Conservation (phyloP, 495 filamentous ascomycete species). For the Talaromyces proteolyticus region DNA sequence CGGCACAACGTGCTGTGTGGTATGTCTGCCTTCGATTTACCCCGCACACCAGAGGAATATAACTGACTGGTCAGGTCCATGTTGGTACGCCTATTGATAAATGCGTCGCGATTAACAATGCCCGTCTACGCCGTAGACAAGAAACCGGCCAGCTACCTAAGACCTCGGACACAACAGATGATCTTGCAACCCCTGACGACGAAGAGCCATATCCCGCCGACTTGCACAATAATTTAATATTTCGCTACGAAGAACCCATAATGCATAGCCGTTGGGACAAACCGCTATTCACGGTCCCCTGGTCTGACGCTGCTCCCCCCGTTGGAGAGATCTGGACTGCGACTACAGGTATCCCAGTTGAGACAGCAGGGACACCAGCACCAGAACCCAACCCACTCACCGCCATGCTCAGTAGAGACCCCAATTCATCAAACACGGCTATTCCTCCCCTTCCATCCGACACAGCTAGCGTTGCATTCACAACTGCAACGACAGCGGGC, state of each 20-base stretch:
- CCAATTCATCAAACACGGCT: constrained; percentile 8
- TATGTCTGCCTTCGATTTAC: constrained; percentile 28
- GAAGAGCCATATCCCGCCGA: constrained; percentile 56
- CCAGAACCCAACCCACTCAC: constrained; percentile 10
- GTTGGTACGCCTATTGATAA: constrained; percentile 70
- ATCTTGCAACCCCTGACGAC: constrained; percentile 21
- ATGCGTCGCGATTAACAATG: constrained; percentile 47
- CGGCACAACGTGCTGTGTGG: constrained; percentile 73
- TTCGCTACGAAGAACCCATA: constrained; percentile 94
- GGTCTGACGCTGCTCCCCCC: constrained; percentile 64
- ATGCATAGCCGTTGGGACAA: constrained; percentile 93
- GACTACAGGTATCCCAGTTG: constrained; percentile 40
- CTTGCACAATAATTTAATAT: constrained; percentile 88
- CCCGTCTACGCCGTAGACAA: constrained; percentile 14
- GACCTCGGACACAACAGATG: neutral
- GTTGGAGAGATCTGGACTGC: constrained; percentile 75
- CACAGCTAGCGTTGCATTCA: constrained; percentile 21
- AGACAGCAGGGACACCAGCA: constrained; percentile 33
- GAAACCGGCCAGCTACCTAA: neutral
- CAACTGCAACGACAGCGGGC: constrained; percentile 16
- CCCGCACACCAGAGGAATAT: neutral
- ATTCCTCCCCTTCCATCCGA: constrained; percentile 19
- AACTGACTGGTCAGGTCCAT: constrained; percentile 53
- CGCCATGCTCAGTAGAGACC: constrained; percentile 5
- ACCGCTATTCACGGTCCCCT: constrained; percentile 85